A percentile compares a stretch with the other conserved stretches of the same genome.
phyloP scores from a whole-genome alignment of 192 early-diverging fungal genomes.

The Entophlyctis luteolus region DNA sequence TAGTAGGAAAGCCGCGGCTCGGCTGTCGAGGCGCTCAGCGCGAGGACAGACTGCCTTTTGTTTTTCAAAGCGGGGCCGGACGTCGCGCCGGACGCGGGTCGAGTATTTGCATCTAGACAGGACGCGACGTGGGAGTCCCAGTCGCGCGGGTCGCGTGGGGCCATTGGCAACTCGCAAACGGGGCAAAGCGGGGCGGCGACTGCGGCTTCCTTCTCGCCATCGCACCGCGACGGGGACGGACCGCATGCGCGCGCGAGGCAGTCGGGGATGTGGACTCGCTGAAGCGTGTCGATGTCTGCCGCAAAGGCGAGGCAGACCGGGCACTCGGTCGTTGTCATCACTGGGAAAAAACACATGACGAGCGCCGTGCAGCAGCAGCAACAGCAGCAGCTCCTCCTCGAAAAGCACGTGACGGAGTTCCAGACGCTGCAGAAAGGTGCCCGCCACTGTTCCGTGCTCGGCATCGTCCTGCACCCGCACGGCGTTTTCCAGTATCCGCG shows the following conservation, averaged over 20 bases:
- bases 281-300: background rate
- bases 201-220: background rate
- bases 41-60: too few relatives aligned
- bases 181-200: background rate
- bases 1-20: too few relatives aligned
- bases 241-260: background rate
- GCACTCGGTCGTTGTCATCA: background rate
- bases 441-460: background rate
- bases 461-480: background rate
- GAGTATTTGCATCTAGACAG: too few relatives aligned
- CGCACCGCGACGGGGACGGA: too few relatives aligned
- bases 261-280: background rate
- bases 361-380: background rate
- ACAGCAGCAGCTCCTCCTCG: background rate
- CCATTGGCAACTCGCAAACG: background rate
- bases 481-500: background rate
- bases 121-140: background rate
- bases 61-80: background rate
- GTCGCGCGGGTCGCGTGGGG: background rate
- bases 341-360: background rate
- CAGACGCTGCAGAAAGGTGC: slow-evolving; percentile 19
- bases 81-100: too few relatives aligned
- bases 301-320: background rate
- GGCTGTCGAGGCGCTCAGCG: too few relatives aligned
- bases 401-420: slow-evolving; percentile 16